Conservation (phyloP, 2,329 filamentous ascomycete species). For the Stenocarpella maydis region DNA sequence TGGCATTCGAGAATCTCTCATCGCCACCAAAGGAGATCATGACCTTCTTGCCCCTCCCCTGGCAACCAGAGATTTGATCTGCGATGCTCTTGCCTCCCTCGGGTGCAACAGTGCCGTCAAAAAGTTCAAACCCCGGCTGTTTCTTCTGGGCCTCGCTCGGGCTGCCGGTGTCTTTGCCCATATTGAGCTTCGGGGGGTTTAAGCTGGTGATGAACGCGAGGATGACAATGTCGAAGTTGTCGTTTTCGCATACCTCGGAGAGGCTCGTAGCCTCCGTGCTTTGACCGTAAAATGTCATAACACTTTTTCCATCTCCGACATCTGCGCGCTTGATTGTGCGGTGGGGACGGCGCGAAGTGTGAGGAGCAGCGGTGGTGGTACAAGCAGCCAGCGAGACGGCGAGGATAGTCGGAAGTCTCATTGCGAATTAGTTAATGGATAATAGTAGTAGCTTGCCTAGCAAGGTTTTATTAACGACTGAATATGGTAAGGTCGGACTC, state of each 20-base stretch:
- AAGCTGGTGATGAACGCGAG: conserved; percentile 29
- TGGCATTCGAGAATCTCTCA: conserved; percentile 5
- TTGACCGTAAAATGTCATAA: conserved; percentile 28
- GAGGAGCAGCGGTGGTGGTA: conserved; percentile 10
- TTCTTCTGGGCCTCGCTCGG: conserved; percentile 13
- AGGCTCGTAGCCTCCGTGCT: not conserved
- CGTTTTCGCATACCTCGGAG: conserved; percentile 24
- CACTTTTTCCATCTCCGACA: not conserved
- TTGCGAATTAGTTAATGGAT: conserved; percentile 1
- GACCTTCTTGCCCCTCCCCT: conserved; percentile 24
- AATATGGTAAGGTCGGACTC: not conserved
- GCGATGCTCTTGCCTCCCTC: conserved; percentile 23
- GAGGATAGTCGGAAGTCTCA: conserved; percentile 20
- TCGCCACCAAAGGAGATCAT: conserved; percentile 33
- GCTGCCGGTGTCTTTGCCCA: conserved; percentile 30
- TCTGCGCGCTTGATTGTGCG: conserved; percentile 10
- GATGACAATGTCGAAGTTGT: conserved; percentile 29
- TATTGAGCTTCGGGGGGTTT: conserved; percentile 29
- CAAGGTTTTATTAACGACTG: not conserved
- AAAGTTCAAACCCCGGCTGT: conserved; percentile 14
- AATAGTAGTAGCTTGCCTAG: not conserved
- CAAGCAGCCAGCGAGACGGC: conserved; percentile 3
- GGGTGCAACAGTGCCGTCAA: conserved; percentile 18
- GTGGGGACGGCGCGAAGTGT: not conserved
- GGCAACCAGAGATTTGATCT: conserved; percentile 22